Base-by-base conservation (phyloP, 805 yeast genomes). In the Yarrowia sp. region DNA sequence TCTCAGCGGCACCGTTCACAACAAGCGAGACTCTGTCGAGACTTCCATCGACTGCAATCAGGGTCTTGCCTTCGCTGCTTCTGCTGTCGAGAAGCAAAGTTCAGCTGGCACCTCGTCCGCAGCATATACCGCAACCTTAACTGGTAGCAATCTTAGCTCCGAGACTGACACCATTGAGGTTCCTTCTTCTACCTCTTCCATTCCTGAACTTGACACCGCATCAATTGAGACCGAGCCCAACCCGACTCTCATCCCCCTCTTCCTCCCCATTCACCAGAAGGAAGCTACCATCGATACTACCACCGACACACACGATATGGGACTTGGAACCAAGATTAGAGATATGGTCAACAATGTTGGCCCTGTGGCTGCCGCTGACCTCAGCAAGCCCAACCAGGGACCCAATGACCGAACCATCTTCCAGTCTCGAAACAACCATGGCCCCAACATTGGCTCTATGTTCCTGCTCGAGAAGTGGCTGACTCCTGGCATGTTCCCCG, bases 401-500 rank as follows among this genome's bases (percentile, higher is more conserved):
- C 80, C 81, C 10, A 73, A 76, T 14, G 51, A 67, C 32, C 66
- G 71, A 48, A 75, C 74, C 61, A 69, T 78, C 41, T 68, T 66
- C 65, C 74, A 72, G 48, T 67, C 68, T 38, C 69, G 80, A 35
- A 74, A 77, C 69, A 89, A 90, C 71, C 85, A 83, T 71, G 98
- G 97, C 7, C 96, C 90, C 33, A 92, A 92, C 74, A 77, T 92
- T 43, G 98, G 98, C 0, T 82, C 92, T 0, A 75, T 88, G 65
- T 92, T 92, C 73, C 86, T 92, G 1, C 79, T 85, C 51, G 98
- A 92, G 72, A 86, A 85, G 70, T 92, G 90, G 86, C 81, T 43
- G 75, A 44, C 67, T 16, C 70, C 68, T 22, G 68, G 64, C 36
- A 64, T 87, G 65, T 89, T 89, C 70, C 79, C 82, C 3, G 84